Percentiles rank a stretch among this genome's conserved stretches.
Evolutionary conservation across 495 filamentous ascomycete species (phyloP).

Genomic region (Talaromyces ruber): DNA sequence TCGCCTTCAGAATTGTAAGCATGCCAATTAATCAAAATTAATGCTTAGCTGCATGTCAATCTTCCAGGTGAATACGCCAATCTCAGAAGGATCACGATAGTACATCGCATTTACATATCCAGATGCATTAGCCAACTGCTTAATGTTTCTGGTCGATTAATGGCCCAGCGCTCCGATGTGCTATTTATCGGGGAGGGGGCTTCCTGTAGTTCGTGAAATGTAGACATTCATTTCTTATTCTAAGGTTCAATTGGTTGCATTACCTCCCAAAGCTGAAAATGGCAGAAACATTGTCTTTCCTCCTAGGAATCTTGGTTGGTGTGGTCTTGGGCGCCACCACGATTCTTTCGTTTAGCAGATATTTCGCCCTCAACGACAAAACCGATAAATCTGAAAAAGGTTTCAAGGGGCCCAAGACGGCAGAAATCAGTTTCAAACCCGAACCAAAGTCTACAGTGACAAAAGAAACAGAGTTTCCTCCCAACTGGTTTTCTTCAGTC

Average conservation of each 20-base stretch:
- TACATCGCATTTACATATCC: background rate
- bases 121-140: background rate
- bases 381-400: background rate
- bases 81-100: background rate
- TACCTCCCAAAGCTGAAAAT: background rate
- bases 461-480: slow-evolving; percentile 32
- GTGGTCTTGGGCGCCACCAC: background rate
- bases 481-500: slow-evolving; percentile 34
- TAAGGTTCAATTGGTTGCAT: background rate
- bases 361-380: background rate
- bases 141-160: background rate
- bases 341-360: background rate
- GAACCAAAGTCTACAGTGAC: slow-evolving; percentile 9
- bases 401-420: background rate
- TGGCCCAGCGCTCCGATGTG: background rate
- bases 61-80: background rate
- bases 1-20: background rate
- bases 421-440: background rate
- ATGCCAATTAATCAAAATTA: background rate
- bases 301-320: background rate
- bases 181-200: background rate
- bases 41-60: background rate
- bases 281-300: background rate
- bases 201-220: background rate
- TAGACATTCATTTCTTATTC: background rate